phyloP scores from a whole-genome alignment of 148 eudicot species.

The Camellia sinensis region DNA sequence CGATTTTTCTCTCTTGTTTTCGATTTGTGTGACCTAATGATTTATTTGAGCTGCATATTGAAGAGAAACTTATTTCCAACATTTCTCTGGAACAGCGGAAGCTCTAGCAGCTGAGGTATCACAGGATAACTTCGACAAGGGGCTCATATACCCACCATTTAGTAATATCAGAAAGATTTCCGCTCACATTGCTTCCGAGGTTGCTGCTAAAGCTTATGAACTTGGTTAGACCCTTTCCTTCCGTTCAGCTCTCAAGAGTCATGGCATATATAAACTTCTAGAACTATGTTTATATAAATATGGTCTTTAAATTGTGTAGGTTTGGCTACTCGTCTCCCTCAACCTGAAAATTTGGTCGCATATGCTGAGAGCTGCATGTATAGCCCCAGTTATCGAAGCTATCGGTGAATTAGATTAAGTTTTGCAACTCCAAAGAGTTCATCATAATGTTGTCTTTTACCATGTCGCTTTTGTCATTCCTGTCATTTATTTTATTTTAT shows the following conservation, averaged over 20 bases:
- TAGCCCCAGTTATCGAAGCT: conserved; percentile 60
- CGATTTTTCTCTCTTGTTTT: background rate
- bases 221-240: conserved; percentile 49
- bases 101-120: conserved; percentile 81
- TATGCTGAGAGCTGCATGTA: conserved; percentile 82
- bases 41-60: background rate
- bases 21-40: background rate
- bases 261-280: background rate
- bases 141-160: conserved; percentile 87
- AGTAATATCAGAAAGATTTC: conserved; percentile 86
- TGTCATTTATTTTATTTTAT: background rate
- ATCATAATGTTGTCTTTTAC: background rate
- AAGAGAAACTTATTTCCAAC: background rate
- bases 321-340: conserved; percentile 79
- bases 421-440: background rate
- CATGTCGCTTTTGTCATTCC: no score
- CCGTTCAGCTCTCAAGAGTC: background rate
- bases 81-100: conserved; percentile 60
- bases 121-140: conserved; percentile 74
- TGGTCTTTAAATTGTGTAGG: conserved; percentile 29
- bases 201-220: conserved; percentile 93
- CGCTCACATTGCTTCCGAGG: conserved; percentile 89
- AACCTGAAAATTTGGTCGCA: conserved; percentile 55
- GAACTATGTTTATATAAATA: background rate
- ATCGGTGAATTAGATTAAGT: conserved; percentile 36